Conservation (phyloP, 1,284 basidiomycete species). For the Porodaedalea pini region DNA sequence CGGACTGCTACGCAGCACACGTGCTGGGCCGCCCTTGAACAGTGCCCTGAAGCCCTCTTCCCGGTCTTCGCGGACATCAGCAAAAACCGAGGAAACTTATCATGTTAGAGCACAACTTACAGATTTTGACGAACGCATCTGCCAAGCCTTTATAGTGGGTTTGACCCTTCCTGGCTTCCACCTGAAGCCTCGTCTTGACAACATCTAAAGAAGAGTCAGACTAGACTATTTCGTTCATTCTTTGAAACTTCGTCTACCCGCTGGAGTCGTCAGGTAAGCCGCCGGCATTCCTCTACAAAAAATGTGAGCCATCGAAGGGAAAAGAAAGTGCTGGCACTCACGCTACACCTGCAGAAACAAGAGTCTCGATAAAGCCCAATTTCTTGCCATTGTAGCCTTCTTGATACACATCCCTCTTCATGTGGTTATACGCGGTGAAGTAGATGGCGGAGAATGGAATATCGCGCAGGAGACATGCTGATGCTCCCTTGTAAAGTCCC, state of each 20-base stretch:
- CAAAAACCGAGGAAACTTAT: not conserved
- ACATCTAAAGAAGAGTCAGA: slow-evolving; percentile 65
- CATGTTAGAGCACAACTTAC: slow-evolving; percentile 40
- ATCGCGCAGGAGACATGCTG: slow-evolving; percentile 86
- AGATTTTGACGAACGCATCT: slow-evolving; percentile 90
- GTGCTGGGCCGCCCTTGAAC: slow-evolving; percentile 94
- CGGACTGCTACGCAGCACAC: slow-evolving; percentile 82
- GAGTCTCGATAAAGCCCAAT: slow-evolving; percentile 87
- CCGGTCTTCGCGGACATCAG: slow-evolving; percentile 45
- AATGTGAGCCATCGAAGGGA: slow-evolving; percentile 17
- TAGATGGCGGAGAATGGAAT: slow-evolving; percentile 92
- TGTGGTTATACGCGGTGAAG: slow-evolving; percentile 76
- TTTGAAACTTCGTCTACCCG: slow-evolving; percentile 46
- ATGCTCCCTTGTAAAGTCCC: slow-evolving; percentile 89
- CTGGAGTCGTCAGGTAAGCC: slow-evolving; percentile 81
- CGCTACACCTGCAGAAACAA: slow-evolving; percentile 80
- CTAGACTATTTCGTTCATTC: slow-evolving; percentile 21
- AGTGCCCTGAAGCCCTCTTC: slow-evolving; percentile 89
- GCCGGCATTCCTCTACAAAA: slow-evolving; percentile 86
- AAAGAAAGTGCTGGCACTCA: slow-evolving; percentile 38
- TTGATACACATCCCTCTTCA: slow-evolving; percentile 91
- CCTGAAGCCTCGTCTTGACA: slow-evolving; percentile 97
- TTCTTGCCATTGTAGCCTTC: slow-evolving; percentile 96
- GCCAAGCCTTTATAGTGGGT: slow-evolving; percentile 88
- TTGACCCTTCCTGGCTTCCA: slow-evolving; percentile 92